Base-by-base conservation (phyloP, 805 yeast genomes). In the Schizosaccharomyces octosporus region DNA sequence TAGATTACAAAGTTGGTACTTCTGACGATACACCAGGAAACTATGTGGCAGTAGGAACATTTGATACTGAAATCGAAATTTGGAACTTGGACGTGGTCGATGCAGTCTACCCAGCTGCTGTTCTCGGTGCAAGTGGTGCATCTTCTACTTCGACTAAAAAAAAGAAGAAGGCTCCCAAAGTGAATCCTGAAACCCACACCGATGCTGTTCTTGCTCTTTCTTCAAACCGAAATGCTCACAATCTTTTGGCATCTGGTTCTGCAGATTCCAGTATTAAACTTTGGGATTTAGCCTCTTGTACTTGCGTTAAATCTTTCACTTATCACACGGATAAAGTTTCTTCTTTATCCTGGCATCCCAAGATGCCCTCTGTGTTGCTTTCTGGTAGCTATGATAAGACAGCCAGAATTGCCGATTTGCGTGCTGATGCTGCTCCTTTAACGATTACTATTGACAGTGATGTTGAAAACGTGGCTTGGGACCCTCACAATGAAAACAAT, bases 21-120 rank as follows among this genome's bases (percentile, higher is more conserved):
- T 79, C 76, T 15, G 74, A 74, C 54, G 72, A 72, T 41, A 78
- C 80, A 64, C 73, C 81, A 39, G 96, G 95, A 11, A 93, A 88
- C 72, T 88, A 87, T 72, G 97, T 95, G 1, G 98, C 98, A 15
- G 76, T 93, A 65, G 97, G 97, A 69, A 86, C 97, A 1, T 90
- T 93, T 70, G 97, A 90, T 67, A 98, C 98, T 51, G 94, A 85
- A 69, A 90, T 93, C 72, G 98, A 93, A 73, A 79, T 93, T 64
- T 93, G 97, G 97, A 88, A 93, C 72, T 75, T 93, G 68, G 98
- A 93, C 71, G 82, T 84, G 65, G 76, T 90, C 43, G 97, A 93
- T 66, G 87, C 87, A 68, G 90, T 95, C 32, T 90, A 86, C 78
- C 98, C 98, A 15, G 95, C 89, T 69, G 78, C 85, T 66, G 87